phyloP scores from a whole-genome alignment of 2,329 filamentous ascomycete species.

The Botrytis paeoniae region DNA sequence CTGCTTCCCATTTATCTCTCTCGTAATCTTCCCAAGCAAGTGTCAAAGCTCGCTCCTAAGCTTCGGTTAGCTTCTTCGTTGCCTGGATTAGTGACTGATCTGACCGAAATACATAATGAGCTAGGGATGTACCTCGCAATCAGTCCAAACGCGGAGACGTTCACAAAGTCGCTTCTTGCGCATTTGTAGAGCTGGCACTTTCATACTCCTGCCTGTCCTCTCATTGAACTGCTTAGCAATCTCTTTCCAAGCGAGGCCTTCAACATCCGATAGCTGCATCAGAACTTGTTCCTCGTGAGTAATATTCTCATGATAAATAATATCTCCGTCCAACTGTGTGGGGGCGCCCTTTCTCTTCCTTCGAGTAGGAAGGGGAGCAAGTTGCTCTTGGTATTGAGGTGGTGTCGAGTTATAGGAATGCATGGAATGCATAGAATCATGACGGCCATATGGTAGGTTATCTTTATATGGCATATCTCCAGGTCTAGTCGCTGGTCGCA shows the following conservation, averaged over 20 bases:
- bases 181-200: slow-evolving; percentile 41
- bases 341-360: slow-evolving; percentile 32
- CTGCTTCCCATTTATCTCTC: slow-evolving; percentile 36
- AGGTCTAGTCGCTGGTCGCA: slow-evolving; percentile 24
- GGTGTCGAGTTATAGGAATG: slow-evolving; percentile 24
- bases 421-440: slow-evolving; percentile 29
- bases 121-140: slow-evolving; percentile 27
- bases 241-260: slow-evolving; percentile 39
- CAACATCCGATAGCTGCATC: slow-evolving; percentile 37
- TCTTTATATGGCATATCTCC: slow-evolving; percentile 20
- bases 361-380: slow-evolving; percentile 7
- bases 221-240: slow-evolving; percentile 36
- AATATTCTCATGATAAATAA: slow-evolving; percentile 25
- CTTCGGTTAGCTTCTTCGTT: slow-evolving; percentile 17
- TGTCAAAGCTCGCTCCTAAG: slow-evolving; percentile 36
- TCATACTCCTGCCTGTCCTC: slow-evolving; percentile 34
- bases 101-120: slow-evolving; percentile 15
- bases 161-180: slow-evolving; percentile 40
- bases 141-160: slow-evolving; percentile 33
- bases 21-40: slow-evolving; percentile 37
- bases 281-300: slow-evolving; percentile 37
- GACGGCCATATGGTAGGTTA: slow-evolving; percentile 21
- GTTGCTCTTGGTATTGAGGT: slow-evolving; percentile 20
- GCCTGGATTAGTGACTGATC: slow-evolving; percentile 19
- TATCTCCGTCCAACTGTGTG: slow-evolving; percentile 17